A percentile compares a stretch with the other conserved stretches of the same genome.
Conservation (phyloP, 2,329 filamentous ascomycete species). For the Botrytis squamosa region DNA sequence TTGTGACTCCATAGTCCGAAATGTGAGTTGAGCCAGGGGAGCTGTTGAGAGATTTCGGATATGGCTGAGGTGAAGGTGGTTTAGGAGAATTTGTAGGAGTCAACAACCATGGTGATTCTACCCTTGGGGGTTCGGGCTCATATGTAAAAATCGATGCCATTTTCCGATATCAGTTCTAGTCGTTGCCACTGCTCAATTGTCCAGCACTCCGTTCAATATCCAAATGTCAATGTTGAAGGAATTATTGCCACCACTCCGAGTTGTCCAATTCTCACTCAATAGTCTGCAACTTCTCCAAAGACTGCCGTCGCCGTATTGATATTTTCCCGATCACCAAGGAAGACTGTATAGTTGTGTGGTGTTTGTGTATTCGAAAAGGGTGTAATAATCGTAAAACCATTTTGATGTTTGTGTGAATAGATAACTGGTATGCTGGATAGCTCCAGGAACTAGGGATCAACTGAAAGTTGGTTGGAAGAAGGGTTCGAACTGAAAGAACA, state of each 20-base stretch:
- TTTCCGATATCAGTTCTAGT: not conserved
- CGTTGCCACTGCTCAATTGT: not conserved
- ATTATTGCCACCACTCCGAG: not conserved
- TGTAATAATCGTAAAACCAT: slow-evolving; percentile 50
- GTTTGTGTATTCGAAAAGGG: slow-evolving; percentile 44
- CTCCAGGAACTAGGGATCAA: not conserved
- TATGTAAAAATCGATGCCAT: slow-evolving; percentile 98
- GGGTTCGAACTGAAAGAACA: slow-evolving; percentile 7
- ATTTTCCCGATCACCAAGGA: slow-evolving; percentile 40
- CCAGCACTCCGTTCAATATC: not conserved
- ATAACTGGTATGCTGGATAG: not conserved
- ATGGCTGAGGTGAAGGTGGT: slow-evolving; percentile 33
- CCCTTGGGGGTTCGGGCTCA: slow-evolving; percentile 80
- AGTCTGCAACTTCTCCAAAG: not conserved
- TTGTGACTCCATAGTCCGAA: slow-evolving; percentile 66
- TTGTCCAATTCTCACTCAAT: not conserved
- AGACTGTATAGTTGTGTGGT: slow-evolving; percentile 50
- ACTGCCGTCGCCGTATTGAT: slow-evolving; percentile 28
- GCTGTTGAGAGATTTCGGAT: slow-evolving; percentile 8
- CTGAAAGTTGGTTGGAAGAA: not conserved
- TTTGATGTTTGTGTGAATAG: slow-evolving; percentile 39
- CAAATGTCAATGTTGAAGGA: not conserved
- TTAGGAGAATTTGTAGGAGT: slow-evolving; percentile 47
- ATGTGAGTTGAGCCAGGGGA: slow-evolving; percentile 45
- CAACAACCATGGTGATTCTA: slow-evolving; percentile 86